Evolutionary conservation across 2,329 filamentous ascomycete species (phyloP).

Genomic region (Penicillium frequentans): DNA sequence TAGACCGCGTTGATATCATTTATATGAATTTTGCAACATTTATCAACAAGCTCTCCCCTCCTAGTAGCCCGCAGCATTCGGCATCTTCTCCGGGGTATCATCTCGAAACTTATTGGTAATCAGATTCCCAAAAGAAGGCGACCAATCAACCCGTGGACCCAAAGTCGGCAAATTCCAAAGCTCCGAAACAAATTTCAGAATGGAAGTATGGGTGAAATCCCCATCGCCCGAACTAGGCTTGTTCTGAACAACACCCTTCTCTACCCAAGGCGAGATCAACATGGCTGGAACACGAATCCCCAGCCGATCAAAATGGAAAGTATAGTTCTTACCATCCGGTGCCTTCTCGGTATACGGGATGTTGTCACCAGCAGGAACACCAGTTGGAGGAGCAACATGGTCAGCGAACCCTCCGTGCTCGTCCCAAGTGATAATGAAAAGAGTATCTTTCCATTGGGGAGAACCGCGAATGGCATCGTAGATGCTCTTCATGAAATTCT

Average conservation of each 20-base stretch:
- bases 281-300: slow-evolving; percentile 33
- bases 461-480: slow-evolving; percentile 47
- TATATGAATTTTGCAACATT: too few species aligned
- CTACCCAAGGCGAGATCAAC: slow-evolving; percentile 43
- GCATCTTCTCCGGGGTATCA: slow-evolving; percentile 28
- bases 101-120: slow-evolving; percentile 24
- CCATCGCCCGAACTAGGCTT: slow-evolving; percentile 33
- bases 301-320: slow-evolving; percentile 33
- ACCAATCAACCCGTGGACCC: slow-evolving; percentile 39
- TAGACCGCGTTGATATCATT: too few species aligned
- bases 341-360: slow-evolving; percentile 36
- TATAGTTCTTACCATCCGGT: slow-evolving; percentile 27
- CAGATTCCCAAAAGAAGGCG: slow-evolving; percentile 38
- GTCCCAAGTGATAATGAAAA: slow-evolving; percentile 51
- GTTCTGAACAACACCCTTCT: slow-evolving; percentile 43
- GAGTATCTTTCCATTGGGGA: slow-evolving; percentile 49
- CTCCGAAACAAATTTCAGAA: slow-evolving; percentile 46
- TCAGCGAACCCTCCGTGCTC: slow-evolving; percentile 51
- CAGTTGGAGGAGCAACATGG: slow-evolving; percentile 46
- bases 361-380: slow-evolving; percentile 40
- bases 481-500: slow-evolving; percentile 48
- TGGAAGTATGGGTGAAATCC: slow-evolving; percentile 48
- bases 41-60: not conserved
- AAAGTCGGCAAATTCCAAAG: slow-evolving; percentile 44
- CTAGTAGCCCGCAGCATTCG: slow-evolving; percentile 26